A percentile compares a stretch with the other conserved stretches of the same genome.
phyloP scores from a whole-genome alignment of 1,284 basidiomycete genomes.

The Meira nashicola region DNA sequence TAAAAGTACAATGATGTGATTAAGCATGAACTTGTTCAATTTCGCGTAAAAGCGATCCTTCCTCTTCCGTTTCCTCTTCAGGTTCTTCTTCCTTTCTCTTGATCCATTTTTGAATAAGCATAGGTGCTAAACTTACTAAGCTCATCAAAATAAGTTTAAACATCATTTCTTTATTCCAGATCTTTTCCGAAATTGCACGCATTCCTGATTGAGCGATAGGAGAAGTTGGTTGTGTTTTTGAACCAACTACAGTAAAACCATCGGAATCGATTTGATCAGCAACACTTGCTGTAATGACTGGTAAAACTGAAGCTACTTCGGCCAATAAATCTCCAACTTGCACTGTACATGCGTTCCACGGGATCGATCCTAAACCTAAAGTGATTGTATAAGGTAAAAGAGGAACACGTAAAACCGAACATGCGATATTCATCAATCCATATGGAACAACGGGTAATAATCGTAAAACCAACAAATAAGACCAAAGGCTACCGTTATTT shows the following conservation, averaged over 20 bases:
- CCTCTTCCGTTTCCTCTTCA: slow-evolving; percentile 4
- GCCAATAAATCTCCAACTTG: slow-evolving; percentile 48
- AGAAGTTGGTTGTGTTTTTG: neutral
- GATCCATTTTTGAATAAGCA: slow-evolving; percentile 23
- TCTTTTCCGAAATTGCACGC: slow-evolving; percentile 30
- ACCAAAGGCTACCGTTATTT: slow-evolving; percentile 31
- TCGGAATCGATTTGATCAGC: slow-evolving; percentile 6
- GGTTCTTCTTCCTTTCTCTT: slow-evolving; percentile 3
- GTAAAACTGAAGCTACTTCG: slow-evolving; percentile 39
- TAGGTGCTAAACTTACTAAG: slow-evolving; percentile 34
- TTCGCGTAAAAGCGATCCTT: neutral
- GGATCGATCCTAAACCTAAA: slow-evolving; percentile 41
- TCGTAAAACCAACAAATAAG: slow-evolving; percentile 45
- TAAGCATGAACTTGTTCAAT: slow-evolving; percentile 7
- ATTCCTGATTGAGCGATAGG: slow-evolving; percentile 29
- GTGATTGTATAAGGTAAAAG: slow-evolving; percentile 44
- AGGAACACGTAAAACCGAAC: slow-evolving; percentile 46
- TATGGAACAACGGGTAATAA: slow-evolving; percentile 51
- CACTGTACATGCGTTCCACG: slow-evolving; percentile 51
- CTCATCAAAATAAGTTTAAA: slow-evolving; percentile 39
- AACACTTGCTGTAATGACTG: neutral
- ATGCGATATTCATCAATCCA: slow-evolving; percentile 51
- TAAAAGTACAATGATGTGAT: slow-evolving; percentile 1
- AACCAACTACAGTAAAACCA: slow-evolving; percentile 9
- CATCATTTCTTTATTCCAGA: slow-evolving; percentile 45